These are phyloP conservation scores for Cucumis melo DNA, from an alignment of 306 rosid genomes.

Conservation along the genomic window DNA sequence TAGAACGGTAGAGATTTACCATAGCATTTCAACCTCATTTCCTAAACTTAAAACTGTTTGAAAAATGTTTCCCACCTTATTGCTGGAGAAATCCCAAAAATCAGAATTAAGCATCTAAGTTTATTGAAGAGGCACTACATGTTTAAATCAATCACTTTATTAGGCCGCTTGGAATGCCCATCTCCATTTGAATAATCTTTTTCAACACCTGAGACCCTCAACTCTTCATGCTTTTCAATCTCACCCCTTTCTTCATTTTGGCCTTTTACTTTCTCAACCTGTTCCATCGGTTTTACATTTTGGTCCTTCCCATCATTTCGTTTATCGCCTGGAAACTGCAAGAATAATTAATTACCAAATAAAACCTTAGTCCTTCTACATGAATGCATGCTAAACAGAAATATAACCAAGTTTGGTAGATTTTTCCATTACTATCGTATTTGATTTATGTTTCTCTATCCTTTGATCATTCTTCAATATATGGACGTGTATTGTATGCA, in stretches of 20 bases:
- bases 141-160: slow-evolving; percentile 76
- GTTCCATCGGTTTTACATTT: slow-evolving; percentile 30
- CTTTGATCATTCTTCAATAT: too few relatives aligned
- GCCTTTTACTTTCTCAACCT: slow-evolving; percentile 32
- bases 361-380: not conserved
- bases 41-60: too few relatives aligned
- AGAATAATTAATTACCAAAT: slow-evolving; percentile 12
- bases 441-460: too few relatives aligned
- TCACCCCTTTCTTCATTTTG: slow-evolving; percentile 17
- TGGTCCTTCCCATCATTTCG: slow-evolving; percentile 30
- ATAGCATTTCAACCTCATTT: too few relatives aligned
- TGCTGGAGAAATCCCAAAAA: not conserved
- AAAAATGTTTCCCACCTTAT: too few relatives aligned
- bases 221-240: slow-evolving; percentile 58
- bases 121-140: slow-evolving; percentile 17
- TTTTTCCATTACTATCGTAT: not conserved
- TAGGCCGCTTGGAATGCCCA: slow-evolving; percentile 51
- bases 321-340: slow-evolving; percentile 92
- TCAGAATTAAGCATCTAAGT: not conserved
- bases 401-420: not conserved
- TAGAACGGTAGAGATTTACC: not conserved
- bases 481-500: too few relatives aligned
- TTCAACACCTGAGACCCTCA: slow-evolving; percentile 26
- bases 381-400: too few relatives aligned
- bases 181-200: slow-evolving; percentile 36